These are phyloP conservation scores for Acanthamoeba triangularis DNA, from an alignment of 208 protist genomes.

Conservation along the genomic window DNA sequence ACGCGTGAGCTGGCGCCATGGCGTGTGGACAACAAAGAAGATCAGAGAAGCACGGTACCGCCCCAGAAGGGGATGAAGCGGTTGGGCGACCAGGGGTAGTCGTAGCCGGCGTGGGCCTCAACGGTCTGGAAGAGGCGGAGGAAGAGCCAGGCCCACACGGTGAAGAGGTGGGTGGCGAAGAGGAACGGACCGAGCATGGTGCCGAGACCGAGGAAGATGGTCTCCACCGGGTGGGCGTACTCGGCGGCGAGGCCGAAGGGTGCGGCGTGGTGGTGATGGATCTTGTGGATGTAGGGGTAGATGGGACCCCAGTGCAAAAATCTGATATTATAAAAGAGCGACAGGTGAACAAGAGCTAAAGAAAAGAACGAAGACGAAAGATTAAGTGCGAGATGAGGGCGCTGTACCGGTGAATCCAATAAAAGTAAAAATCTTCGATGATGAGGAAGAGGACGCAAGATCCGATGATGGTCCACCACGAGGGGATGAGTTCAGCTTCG, in stretches of 20 bases:
- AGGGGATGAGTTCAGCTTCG: constrained; percentile 24
- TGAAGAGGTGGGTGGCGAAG: constrained; percentile 80
- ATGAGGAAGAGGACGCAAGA: constrained; percentile 65
- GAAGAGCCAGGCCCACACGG: constrained; percentile 78
- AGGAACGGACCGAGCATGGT: constrained; percentile 84
- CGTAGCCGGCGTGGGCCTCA: constrained; percentile 85
- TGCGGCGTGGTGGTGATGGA: constrained; percentile 83
- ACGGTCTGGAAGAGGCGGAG: constrained; percentile 83
- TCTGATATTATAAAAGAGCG: background rate
- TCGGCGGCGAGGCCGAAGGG: constrained; percentile 86
- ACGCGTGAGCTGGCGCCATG: background rate
- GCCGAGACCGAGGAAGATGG: constrained; percentile 52
- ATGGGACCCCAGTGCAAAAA: constrained; percentile 77
- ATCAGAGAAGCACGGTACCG: constrained; percentile 20
- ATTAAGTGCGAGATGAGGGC: background rate
- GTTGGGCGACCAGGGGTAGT: constrained; percentile 83
- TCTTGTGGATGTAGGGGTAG: constrained; percentile 86
- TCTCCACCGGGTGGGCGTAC: constrained; percentile 84
- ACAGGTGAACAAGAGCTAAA: constrained; percentile 28
- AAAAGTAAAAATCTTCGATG: constrained; percentile 87
- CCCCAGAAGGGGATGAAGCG: constrained; percentile 84
- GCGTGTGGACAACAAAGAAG: background rate
- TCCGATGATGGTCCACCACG: constrained; percentile 32
- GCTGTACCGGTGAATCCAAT: constrained; percentile 82
- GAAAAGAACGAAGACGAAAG: background rate